These are phyloP conservation scores for Umbelopsis ramanniana DNA, from an alignment of 192 early-diverging fungal genomes.

Conservation along the genomic window DNA sequence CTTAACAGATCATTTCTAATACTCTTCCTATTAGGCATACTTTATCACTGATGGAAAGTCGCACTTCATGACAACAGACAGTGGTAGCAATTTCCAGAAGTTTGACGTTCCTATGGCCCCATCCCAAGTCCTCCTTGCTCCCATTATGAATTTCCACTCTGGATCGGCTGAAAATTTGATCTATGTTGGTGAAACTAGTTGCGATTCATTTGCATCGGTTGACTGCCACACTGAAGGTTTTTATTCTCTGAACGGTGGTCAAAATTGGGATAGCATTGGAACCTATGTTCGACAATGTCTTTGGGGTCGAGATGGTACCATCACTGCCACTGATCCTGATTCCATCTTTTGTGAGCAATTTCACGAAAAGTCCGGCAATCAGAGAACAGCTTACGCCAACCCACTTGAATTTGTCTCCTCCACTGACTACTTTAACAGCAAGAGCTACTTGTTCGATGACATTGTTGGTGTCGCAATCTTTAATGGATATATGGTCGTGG, in stretches of 20 bases:
- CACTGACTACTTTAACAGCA: slow-evolving; percentile 55
- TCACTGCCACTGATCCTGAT: slow-evolving; percentile 56
- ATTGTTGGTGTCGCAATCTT: slow-evolving; percentile 83
- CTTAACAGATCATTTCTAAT: background rate
- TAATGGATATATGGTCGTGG: slow-evolving; percentile 80
- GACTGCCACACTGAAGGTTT: slow-evolving; percentile 78
- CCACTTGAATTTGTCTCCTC: slow-evolving; percentile 70
- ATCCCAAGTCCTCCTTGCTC: slow-evolving; percentile 56
- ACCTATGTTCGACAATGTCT: slow-evolving; percentile 75
- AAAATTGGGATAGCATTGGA: slow-evolving; percentile 66
- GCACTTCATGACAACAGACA: slow-evolving; percentile 66
- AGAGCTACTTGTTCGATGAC: slow-evolving; percentile 60
- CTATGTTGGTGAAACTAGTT: slow-evolving; percentile 68
- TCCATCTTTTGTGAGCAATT: slow-evolving; percentile 80
- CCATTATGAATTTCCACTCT: slow-evolving; percentile 83
- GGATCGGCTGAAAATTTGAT: slow-evolving; percentile 81
- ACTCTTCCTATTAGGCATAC: slow-evolving; percentile 48
- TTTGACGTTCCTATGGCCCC: slow-evolving; percentile 66
- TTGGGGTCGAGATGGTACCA: slow-evolving; percentile 64
- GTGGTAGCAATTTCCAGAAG: slow-evolving; percentile 55
- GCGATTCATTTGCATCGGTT: slow-evolving; percentile 42
- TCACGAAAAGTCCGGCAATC: slow-evolving; percentile 60
- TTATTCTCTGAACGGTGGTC: slow-evolving; percentile 72
- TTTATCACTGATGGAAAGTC: slow-evolving; percentile 55
- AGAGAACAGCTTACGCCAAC: slow-evolving; percentile 53